Conservation (phyloP, 345 rosid species). For the Eucalyptus sp. region DNA sequence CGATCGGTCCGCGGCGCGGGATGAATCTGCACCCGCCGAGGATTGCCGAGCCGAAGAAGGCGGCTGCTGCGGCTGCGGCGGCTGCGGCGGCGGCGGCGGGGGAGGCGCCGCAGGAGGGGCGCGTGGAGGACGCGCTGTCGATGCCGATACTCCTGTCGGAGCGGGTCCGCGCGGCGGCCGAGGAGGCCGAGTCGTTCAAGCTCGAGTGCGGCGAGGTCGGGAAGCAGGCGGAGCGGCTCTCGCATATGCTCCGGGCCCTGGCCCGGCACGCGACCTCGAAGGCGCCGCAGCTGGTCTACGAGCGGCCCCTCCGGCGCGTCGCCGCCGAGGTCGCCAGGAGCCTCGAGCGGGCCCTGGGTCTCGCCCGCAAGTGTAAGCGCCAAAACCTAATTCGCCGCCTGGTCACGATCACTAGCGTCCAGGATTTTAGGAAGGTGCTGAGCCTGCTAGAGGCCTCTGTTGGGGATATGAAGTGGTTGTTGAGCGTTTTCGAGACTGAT, state of each 20-base stretch:
- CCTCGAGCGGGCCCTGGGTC: conserved; percentile 42
- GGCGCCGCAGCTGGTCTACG: conserved; percentile 41
- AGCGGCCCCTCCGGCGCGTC: conserved; percentile 74
- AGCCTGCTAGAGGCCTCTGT: conserved; percentile 63
- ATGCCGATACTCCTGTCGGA: conserved; percentile 39
- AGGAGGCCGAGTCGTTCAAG: conserved; percentile 50
- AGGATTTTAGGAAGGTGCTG: conserved; percentile 61
- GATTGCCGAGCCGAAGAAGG: neutral
- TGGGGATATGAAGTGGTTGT: conserved; percentile 81
- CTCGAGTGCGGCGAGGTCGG: conserved; percentile 44
- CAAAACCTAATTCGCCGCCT: conserved; percentile 54
- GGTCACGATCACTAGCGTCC: conserved; percentile 44
- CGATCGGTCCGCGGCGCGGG: neutral
- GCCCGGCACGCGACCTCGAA: conserved; percentile 34
- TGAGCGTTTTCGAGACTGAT: conserved; percentile 40
- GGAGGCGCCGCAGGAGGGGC: neutral
- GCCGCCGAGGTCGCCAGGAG: conserved; percentile 43
- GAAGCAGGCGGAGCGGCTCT: conserved; percentile 45
- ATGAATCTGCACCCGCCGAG: neutral
- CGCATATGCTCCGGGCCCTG: conserved; percentile 50
- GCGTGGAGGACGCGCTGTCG: conserved; percentile 48
- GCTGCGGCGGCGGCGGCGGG: conserved; percentile 20
- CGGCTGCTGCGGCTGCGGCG: conserved; percentile 12
- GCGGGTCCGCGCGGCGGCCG: conserved; percentile 44
- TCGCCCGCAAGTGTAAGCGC: conserved; percentile 68